Evolutionary conservation across 306 rosid genomes (phyloP), one percentile per base, ranked within the genome.

Genomic region (Sophora flavescens): DNA sequence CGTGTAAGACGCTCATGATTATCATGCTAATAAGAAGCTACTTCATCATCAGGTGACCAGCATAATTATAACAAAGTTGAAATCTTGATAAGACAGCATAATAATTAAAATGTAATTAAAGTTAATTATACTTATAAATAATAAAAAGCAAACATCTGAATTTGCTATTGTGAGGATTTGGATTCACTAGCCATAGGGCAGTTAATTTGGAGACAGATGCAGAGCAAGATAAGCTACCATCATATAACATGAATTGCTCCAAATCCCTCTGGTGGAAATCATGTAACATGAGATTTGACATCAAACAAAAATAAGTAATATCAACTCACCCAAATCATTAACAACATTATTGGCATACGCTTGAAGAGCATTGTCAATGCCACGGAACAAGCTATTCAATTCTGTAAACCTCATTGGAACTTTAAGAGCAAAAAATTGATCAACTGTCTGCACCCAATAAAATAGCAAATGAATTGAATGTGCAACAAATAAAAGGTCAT

Each of bases 321-420:
- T 68, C 50, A 59, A 81, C 97, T 80, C 72, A 95, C 99, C 93
- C 82, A 92, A 80, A 78, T 88, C 87, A 69, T 85, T 88, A 83
- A 87, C 89, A 75, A 87, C 92, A 56, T 63, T 84, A 72, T 88
- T 92, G 32, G 91, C 90, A 84, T 89, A 95, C 41, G 84, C 91
- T 80, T 95, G 99, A 87, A 92, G 93, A 41, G 93, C 97, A 87
- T 95, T 95, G 87, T 95, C 99, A 3, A 95, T 86, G 67, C 99
- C 99, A 32, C 99, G 97, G 79, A 90, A 89, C 88, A 95, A 79
- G 84, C 96, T 75, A 84, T 77, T 92, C 85, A 95, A 74, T 80
- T 95, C 99, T 69, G 97, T 75, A 81, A 90, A 72, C 83, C 99
- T 84, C 99, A 95, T 95, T 53, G 99, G 99, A 80, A 95, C 99